phyloP scores from a whole-genome alignment of 345 rosid genomes.

The Turritis glabra region DNA sequence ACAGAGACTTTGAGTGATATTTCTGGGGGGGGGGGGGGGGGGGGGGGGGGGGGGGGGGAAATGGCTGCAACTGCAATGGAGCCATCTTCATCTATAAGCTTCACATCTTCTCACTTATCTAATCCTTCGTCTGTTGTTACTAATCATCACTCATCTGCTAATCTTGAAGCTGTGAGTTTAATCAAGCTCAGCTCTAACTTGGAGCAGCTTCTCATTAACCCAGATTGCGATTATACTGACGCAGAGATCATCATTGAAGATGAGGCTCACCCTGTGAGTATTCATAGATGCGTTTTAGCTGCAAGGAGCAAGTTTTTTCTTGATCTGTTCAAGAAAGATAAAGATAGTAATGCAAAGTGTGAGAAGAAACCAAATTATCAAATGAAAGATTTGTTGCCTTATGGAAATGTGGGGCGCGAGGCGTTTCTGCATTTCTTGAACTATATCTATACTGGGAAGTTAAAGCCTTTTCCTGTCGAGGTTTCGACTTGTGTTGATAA shows the following conservation, averaged over 20 bases:
- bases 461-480: slow-evolving; percentile 69
- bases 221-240: slow-evolving; percentile 65
- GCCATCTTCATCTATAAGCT: slow-evolving; percentile 82
- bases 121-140: slow-evolving; percentile 52
- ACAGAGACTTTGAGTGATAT: slow-evolving; percentile 8
- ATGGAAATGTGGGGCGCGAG: slow-evolving; percentile 71
- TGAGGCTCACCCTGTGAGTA: slow-evolving; percentile 47
- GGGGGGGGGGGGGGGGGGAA: slow-evolving; percentile 2
- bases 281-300: slow-evolving; percentile 83
- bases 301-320: slow-evolving; percentile 81
- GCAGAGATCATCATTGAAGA: slow-evolving; percentile 71
- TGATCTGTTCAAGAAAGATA: slow-evolving; percentile 60
- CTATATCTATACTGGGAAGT: slow-evolving; percentile 77
- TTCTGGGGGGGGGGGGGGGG: neutral
- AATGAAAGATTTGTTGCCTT: slow-evolving; percentile 60
- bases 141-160: slow-evolving; percentile 43
- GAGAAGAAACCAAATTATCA: slow-evolving; percentile 55
- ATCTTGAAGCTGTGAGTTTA: slow-evolving; percentile 64
- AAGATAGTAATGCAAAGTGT: slow-evolving; percentile 33
- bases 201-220: slow-evolving; percentile 67
- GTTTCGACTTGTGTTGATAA: slow-evolving; percentile 81
- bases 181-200: slow-evolving; percentile 75
- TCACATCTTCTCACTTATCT: slow-evolving; percentile 60
- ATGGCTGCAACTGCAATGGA: slow-evolving; percentile 69
- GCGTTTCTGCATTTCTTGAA: slow-evolving; percentile 72